A percentile compares a stretch with the other conserved stretches of the same genome.
phyloP scores from a whole-genome alignment of 2,329 filamentous ascomycete genomes.

The Madurella mycetomatis region DNA sequence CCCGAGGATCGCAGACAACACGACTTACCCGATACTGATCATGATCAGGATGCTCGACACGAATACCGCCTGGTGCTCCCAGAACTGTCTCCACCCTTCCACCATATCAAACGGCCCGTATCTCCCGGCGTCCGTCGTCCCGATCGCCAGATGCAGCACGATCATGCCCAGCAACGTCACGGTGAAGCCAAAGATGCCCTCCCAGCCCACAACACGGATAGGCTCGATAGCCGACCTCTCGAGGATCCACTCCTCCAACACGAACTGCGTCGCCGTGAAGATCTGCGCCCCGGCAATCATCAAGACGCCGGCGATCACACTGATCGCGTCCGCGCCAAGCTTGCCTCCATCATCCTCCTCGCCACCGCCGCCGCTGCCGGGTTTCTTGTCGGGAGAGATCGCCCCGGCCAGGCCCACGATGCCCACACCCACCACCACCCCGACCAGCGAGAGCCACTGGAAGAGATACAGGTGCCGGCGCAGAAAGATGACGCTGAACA shows the following conservation, averaged over 20 bases:
- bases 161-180: conserved; percentile 77
- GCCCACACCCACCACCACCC: conserved; percentile 84
- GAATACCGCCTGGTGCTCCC: conserved; percentile 63
- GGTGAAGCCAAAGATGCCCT: conserved; percentile 83
- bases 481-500: conserved; percentile 92
- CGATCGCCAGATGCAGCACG: conserved; percentile 71
- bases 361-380: conserved; percentile 34
- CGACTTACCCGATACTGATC: conserved; percentile 89
- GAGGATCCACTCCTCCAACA: conserved; percentile 90
- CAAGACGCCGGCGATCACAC: conserved; percentile 76
- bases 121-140: conserved; percentile 66
- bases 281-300: conserved; percentile 93
- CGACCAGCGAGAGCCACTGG: conserved; percentile 84
- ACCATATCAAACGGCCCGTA: conserved; percentile 86
- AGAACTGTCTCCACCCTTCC: conserved; percentile 81
- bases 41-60: conserved; percentile 85
- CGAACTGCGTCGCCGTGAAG: conserved; percentile 95
- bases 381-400: conserved; percentile 66
- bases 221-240: conserved; percentile 64
- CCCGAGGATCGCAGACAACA: neutral
- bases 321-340: conserved; percentile 47
- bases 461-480: conserved; percentile 74
- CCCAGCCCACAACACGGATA: conserved; percentile 90
- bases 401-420: conserved; percentile 86
- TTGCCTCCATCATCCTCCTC: conserved; percentile 26